A percentile compares a stretch with the other conserved stretches of the same genome.
Evolutionary conservation across 164 flowering plant genomes (phyloP).

Genomic region (Chimonanthus praecox): DNA sequence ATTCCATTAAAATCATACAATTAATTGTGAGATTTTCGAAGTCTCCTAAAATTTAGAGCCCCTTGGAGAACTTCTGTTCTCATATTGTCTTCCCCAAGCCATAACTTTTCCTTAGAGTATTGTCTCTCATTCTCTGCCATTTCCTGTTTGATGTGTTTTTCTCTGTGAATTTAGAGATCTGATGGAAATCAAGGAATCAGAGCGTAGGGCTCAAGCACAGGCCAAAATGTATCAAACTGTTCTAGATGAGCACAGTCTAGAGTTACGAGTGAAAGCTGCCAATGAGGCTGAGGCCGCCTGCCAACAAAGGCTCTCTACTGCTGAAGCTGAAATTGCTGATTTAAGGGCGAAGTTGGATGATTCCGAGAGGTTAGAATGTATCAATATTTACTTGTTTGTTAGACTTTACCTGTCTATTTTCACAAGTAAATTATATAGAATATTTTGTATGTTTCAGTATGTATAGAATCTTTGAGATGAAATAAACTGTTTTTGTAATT

Average conservation of each 20-base stretch:
- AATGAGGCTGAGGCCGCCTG: conserved; percentile 92
- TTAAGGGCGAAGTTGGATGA: conserved; percentile 72
- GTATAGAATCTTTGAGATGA: background rate
- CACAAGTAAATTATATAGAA: background rate
- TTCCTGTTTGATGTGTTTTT: background rate
- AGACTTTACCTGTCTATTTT: background rate
- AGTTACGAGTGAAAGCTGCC: conserved; percentile 91
- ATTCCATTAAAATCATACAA: no score
- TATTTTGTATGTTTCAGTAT: background rate
- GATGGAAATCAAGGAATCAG: conserved; percentile 78
- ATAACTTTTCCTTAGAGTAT: background rate
- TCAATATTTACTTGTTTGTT: conserved; percentile 2
- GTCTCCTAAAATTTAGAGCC: no score
- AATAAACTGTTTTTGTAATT: background rate
- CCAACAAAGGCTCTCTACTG: conserved; percentile 72
- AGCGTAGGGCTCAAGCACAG: conserved; percentile 65
- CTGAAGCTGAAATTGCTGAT: conserved; percentile 83
- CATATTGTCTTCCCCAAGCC: background rate
- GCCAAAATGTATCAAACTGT: conserved; percentile 64
- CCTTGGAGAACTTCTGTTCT: no score
- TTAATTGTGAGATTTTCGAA: no score
- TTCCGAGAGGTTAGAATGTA: conserved; percentile 57
- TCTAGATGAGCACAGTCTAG: conserved; percentile 79
- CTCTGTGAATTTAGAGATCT: conserved; percentile 41
- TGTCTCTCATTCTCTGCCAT: background rate